Conservation (phyloP, 768 basidiomycete genomes). For the Termitomyces sp. region DNA sequence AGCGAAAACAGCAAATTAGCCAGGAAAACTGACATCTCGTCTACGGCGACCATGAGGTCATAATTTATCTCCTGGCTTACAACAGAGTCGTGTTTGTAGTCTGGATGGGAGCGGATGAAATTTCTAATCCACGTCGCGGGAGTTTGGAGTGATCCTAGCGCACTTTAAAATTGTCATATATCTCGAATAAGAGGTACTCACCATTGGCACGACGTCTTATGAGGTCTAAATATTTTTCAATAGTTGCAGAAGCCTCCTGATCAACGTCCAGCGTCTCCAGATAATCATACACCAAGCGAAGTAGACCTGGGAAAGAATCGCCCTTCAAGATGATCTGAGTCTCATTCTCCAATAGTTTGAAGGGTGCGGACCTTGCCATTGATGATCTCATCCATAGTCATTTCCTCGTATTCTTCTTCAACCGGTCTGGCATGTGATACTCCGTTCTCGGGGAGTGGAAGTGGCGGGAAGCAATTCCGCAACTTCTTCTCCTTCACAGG, state of each 20-base stretch:
- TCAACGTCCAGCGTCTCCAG: slow-evolving; percentile 82
- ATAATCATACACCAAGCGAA: slow-evolving; percentile 80
- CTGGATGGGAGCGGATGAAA: slow-evolving; percentile 86
- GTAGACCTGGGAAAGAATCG: slow-evolving; percentile 67
- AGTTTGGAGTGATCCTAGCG: slow-evolving; percentile 70
- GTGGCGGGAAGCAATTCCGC: slow-evolving; percentile 66
- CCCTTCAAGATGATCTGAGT: slow-evolving; percentile 34
- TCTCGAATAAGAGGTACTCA: slow-evolving; percentile 26
- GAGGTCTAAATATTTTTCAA: slow-evolving; percentile 76
- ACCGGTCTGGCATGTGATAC: slow-evolving; percentile 36
- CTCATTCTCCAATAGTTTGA: background rate
- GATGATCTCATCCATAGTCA: slow-evolving; percentile 89
- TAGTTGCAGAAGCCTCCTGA: slow-evolving; percentile 48
- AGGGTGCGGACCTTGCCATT: slow-evolving; percentile 69
- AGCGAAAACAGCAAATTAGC: background rate
- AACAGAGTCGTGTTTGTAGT: slow-evolving; percentile 91
- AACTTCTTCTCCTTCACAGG: slow-evolving; percentile 54
- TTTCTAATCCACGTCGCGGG: slow-evolving; percentile 91
- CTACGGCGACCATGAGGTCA: slow-evolving; percentile 83
- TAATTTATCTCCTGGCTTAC: slow-evolving; percentile 91
- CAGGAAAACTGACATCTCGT: slow-evolving; percentile 75
- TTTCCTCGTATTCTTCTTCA: slow-evolving; percentile 86
- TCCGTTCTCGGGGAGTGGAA: slow-evolving; percentile 49
- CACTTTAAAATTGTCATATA: background rate
- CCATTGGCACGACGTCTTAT: slow-evolving; percentile 78